Conservation (phyloP, 768 basidiomycete species). For the Trametes punicea region DNA sequence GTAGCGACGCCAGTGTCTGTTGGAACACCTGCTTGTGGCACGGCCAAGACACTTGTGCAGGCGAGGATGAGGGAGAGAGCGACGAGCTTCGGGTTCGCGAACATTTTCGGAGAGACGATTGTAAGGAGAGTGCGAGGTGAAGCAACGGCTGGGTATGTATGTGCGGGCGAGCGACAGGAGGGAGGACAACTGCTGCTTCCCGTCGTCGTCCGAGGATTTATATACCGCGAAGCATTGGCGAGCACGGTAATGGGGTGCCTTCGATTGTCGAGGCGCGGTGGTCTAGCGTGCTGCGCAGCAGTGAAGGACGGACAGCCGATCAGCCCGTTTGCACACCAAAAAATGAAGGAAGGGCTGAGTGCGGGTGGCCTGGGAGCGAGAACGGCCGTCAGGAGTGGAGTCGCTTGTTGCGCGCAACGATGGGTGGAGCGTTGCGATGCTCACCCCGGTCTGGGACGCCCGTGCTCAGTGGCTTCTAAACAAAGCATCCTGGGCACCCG, state of each 20-base stretch:
- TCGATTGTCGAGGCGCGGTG: background rate
- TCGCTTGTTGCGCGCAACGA: constrained; percentile 1
- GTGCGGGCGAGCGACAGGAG: background rate
- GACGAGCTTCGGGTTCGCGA: constrained; percentile 15
- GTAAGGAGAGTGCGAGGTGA: background rate
- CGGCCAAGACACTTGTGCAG: constrained; percentile 1
- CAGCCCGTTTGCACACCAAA: background rate
- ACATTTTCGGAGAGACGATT: background rate
- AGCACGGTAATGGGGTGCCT: constrained; percentile 4
- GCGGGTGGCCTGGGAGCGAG: background rate
- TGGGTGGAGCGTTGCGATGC: constrained; percentile 10
- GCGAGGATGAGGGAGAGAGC: constrained; percentile 9
- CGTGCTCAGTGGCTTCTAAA: background rate
- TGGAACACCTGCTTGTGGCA: background rate
- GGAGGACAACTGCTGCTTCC: background rate
- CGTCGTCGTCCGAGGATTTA: background rate
- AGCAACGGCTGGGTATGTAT: background rate
- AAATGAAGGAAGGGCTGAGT: background rate
- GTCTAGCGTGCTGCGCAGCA: background rate
- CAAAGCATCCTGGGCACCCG: background rate
- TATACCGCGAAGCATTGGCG: background rate
- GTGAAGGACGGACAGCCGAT: constrained; percentile 1
- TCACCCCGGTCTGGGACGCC: background rate
- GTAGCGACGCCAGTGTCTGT: background rate
- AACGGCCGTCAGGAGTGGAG: constrained; percentile 1